A percentile compares a stretch with the other conserved stretches of the same genome.
These are phyloP conservation scores for Fraxinus pennsylvanica DNA, from an alignment of 257 asterid genomes.

Conservation along the genomic window DNA sequence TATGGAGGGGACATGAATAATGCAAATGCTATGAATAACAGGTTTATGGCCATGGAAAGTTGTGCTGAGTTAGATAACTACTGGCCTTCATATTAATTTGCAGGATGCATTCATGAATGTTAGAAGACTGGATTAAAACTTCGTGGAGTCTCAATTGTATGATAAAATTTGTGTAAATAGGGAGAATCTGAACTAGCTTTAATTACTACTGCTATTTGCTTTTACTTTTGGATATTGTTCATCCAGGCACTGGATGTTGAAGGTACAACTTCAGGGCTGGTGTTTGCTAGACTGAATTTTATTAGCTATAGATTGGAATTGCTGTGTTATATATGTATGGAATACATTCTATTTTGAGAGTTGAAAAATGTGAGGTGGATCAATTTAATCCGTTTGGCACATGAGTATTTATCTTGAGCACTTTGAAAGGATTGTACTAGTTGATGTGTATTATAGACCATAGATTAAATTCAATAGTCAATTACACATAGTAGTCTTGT, in stretches of 20 bases:
- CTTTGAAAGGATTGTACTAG: too few species aligned
- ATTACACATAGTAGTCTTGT: too few species aligned
- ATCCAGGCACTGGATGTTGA: constrained; percentile 25
- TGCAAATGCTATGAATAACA: constrained; percentile 33
- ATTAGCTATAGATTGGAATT: constrained; percentile 16
- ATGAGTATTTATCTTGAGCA: too few species aligned
- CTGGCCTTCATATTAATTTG: constrained; percentile 55
- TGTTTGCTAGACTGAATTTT: constrained; percentile 15
- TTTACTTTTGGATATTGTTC: constrained; percentile 11
- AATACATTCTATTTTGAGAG: too few species aligned
- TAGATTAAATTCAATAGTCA: too few species aligned
- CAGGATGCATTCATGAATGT: background rate
- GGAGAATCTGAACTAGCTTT: constrained; percentile 19
- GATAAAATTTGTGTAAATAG: constrained; percentile 18
- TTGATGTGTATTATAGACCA: too few species aligned
- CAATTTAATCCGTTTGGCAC: too few species aligned
- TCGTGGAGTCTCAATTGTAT: constrained; percentile 26
- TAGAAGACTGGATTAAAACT: constrained; percentile 3
- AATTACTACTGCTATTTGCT: constrained; percentile 8
- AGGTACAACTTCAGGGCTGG: constrained; percentile 27
- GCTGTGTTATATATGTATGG: background rate
- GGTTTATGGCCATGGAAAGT: constrained; percentile 58
- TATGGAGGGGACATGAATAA: constrained; percentile 46
- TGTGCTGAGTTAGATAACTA: constrained; percentile 65
- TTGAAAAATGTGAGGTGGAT: background rate